Evolutionary conservation across 2,329 filamentous ascomycete species (phyloP), one percentile per base, ranked within the genome.

Genomic region (Monosporascus sp.): DNA sequence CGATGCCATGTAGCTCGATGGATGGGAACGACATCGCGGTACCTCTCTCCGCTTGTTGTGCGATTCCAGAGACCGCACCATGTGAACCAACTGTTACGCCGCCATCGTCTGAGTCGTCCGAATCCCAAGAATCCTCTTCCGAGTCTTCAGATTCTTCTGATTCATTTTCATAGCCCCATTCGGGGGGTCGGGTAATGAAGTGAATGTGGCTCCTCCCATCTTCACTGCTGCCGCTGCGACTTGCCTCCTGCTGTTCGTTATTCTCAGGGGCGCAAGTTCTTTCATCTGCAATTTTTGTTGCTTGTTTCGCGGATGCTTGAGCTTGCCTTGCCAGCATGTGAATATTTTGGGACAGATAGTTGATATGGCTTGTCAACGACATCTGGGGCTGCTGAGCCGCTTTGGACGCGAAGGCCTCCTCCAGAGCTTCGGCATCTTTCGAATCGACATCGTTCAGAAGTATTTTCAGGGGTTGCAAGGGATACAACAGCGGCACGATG

Each of bases 21-120:
- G 80, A 84, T 0, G 91, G 90, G 61, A 94, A 91, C 0, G 86
- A 90, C 7, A 95, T 76, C 51, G 88, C 82, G n/a, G 89, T 87
- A 24, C 89, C 89, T 51, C 79, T 77, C 63, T 91, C 88, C 2
- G 75, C 68, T 1, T 74, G 73, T 26, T 72, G 71, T 3, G 71
- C 67, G 7, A 69, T 57, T 5, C 68, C 57, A 17, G 65, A 57
- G n/a, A 60, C 55, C 7, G 52, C 46, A 3, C 53, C 47, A 3
- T 62, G 55, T 4, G 59, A 38, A 40, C 59, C 64, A 7, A 77
- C 58, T 24, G 66, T 60, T 2, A 65, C 78, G 31, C 75, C 79
- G 5, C 74, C 78, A 9, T 71, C 70, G 26, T 74, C 70, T 4
- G 71, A 77, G 47, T 79, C 76, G 16, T 78, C 75, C 1, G 75